Base-by-base conservation (phyloP, 768 basidiomycete genomes). In the Pilatotrama ljubarskyi region DNA sequence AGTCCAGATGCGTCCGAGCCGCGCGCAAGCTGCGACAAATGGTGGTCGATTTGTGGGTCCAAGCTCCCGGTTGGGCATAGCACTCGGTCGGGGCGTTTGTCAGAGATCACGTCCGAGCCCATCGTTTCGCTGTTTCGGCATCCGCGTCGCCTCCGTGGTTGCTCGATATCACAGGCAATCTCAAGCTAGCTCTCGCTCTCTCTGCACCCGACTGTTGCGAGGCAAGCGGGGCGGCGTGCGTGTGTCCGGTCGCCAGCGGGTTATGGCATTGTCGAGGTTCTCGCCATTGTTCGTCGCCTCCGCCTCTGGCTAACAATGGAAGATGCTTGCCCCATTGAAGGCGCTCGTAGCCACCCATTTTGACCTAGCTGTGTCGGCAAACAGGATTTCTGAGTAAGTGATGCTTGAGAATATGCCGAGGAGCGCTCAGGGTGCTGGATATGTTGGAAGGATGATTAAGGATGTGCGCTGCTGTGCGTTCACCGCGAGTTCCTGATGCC, bases 41-140 rank as follows among this genome's bases (percentile, higher is more conserved):
- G 26, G 41, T 41, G 26, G 50, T 44, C 38, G 26, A 17, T 49
- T 57, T 57, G 55, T 57, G 55, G 55, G 55, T 57, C 55, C 55
- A 57, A n/a, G n/a, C 36, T 43, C 32, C 54, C 44, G 35, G 20
- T 51, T 51, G 36, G 50, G 50, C 32, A 29, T 48, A 48, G 46
- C 46, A 1, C 6, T 13, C 22, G 22, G 11, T 20, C 22, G 22
- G 22, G 8, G 9, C 48, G n/a, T 6, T 32, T 36, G 32, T 32
- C 35, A n/a, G 36, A 22, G 50, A 35, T 14, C 37, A 22, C 36
- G 1, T 51, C 20, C 35, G 9, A n/a, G 9, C 18, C 35, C 36
- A n/a, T 15, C 22, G 11, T 22, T 22, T 3, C 22, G 8, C 24
- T 32, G 25, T 50, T 32, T 51, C 35, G 36, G 35, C 22, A 22